Percentiles rank a stretch among this genome's conserved stretches.
Conservation (phyloP, 768 basidiomycete species). For the Sarcodon sp. region DNA sequence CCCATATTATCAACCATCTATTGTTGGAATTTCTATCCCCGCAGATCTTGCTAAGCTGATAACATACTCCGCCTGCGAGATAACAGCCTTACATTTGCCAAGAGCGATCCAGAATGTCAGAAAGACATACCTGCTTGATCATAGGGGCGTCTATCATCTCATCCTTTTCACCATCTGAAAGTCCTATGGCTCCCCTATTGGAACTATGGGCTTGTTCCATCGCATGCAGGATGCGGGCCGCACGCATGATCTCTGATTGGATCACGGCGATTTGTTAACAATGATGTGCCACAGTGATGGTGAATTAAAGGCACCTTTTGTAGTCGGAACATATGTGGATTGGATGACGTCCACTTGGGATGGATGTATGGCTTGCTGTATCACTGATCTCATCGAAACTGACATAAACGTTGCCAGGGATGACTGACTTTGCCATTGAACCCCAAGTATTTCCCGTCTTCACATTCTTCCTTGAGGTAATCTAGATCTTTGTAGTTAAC, state of each 20-base stretch:
- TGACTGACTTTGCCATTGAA: constrained; percentile 80
- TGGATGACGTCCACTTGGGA: constrained; percentile 71
- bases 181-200: constrained; percentile 56
- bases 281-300: neutral
- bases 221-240: constrained; percentile 53
- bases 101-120: too few relatives aligned
- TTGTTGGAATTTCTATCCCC: too few relatives aligned
- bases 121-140: constrained; percentile 54
- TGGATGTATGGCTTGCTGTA: constrained; percentile 91
- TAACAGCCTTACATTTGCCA: too few relatives aligned
- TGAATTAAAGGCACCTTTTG: constrained; percentile 31
- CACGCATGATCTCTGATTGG: constrained; percentile 57
- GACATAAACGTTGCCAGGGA: neutral
- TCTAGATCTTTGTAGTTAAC: constrained; percentile 71
- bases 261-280: neutral
- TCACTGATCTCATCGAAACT: neutral
- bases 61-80: too few relatives aligned
- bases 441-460: constrained; percentile 70
- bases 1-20: too few relatives aligned
- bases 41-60: too few relatives aligned
- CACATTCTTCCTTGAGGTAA: constrained; percentile 59
- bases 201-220: constrained; percentile 46
- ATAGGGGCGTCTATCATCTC: constrained; percentile 92
- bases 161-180: constrained; percentile 43
- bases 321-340: constrained; percentile 63